Conservation (phyloP, 768 basidiomycete genomes). For the Leccinum obscurum region DNA sequence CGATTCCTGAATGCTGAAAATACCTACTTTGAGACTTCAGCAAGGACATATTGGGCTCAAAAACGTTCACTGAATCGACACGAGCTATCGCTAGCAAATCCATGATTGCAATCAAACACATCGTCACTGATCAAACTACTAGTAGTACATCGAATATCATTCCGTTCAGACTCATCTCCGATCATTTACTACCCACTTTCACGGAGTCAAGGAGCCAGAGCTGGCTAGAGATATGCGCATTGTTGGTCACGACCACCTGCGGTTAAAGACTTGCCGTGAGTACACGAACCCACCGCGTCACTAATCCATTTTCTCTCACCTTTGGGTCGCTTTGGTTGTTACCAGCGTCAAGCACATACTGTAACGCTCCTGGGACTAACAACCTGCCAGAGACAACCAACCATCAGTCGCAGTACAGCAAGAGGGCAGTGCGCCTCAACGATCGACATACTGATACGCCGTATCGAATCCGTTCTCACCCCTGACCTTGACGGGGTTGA, state of each 20-base stretch:
- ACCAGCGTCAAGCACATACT: conserved; percentile 6
- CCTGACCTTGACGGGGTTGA: not conserved
- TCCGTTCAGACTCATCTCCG: not conserved
- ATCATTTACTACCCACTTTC: not conserved
- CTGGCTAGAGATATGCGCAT: conserved; percentile 3
- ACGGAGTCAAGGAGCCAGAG: not conserved
- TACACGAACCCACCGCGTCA: not conserved
- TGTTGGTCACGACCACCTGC: conserved; percentile 4
- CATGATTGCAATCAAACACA: not conserved
- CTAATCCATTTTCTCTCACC: not conserved
- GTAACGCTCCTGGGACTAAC: not conserved
- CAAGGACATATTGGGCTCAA: not conserved
- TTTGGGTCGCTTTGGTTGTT: not conserved
- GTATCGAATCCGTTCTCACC: not conserved
- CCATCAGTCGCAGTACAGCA: not conserved
- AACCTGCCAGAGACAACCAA: not conserved
- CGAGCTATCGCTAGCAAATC: too few relatives aligned
- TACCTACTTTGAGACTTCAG: not conserved
- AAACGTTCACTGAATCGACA: not conserved
- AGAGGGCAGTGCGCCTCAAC: not conserved
- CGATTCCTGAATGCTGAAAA: not conserved
- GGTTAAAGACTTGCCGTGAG: not conserved
- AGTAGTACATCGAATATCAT: not conserved
- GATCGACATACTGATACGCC: not conserved
- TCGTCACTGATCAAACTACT: not conserved